Conservation (phyloP, 768 basidiomycete genomes). For the Hygrophoropsis aurantiaca region DNA sequence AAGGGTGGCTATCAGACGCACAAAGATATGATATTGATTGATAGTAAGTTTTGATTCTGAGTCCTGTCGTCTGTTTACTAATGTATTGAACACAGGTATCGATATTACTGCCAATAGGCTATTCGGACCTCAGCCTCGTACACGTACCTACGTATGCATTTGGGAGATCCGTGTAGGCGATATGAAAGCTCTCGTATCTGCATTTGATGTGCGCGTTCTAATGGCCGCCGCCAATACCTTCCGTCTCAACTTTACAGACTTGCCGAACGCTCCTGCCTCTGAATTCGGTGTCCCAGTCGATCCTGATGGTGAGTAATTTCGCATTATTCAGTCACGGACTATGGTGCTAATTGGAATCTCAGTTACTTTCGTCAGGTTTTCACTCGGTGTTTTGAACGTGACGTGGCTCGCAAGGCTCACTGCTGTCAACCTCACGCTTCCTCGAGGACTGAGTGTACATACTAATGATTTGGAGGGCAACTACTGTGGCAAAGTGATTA, state of each 20-base stretch:
- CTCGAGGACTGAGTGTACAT: conserved; percentile 62
- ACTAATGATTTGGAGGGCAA: conserved; percentile 76
- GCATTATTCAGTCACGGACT: not conserved
- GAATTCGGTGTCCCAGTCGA: conserved; percentile 62
- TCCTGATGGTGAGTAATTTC: conserved; percentile 67
- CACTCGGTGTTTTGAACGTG: conserved; percentile 51
- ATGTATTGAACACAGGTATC: conserved; percentile 48
- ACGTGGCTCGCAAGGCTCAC: conserved; percentile 54
- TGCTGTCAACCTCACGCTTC: conserved; percentile 54
- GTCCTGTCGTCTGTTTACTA: conserved; percentile 3
- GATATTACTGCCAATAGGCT: conserved; percentile 82
- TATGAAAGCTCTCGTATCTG: conserved; percentile 55
- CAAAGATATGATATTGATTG: conserved; percentile 45
- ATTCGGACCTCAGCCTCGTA: conserved; percentile 86
- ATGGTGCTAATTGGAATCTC: conserved; percentile 10
- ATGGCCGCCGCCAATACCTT: conserved; percentile 57
- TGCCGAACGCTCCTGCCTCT: conserved; percentile 76
- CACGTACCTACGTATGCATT: conserved; percentile 85
- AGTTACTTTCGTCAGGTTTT: conserved; percentile 87
- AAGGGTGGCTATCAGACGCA: conserved; percentile 13
- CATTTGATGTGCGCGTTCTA: conserved; percentile 51
- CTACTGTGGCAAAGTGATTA: conserved; percentile 62
- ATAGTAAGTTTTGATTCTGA: conserved; percentile 34
- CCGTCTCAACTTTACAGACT: conserved; percentile 68
- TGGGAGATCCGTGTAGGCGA: conserved; percentile 85